Base-by-base conservation (phyloP, 2,329 filamentous ascomycete genomes). In the Myriosclerotinia curreyana region DNA sequence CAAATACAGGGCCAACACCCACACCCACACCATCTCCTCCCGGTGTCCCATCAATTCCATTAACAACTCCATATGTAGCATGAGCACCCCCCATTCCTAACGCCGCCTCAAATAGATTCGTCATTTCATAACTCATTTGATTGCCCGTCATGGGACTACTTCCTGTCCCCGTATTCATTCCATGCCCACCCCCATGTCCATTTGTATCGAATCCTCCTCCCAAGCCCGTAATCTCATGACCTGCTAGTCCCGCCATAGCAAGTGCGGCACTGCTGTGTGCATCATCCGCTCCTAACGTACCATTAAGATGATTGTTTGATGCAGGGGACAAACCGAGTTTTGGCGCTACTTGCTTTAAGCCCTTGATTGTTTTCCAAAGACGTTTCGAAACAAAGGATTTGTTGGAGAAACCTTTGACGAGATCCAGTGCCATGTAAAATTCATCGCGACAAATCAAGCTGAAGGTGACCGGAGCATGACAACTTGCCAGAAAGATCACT, bases 391-490 rank as follows among this genome's bases (percentile, higher is more conserved):
- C 86, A 77, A 84, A 90, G 34, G 86, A 89, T 71, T 87, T 86
- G 38, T 84, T 83, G 4, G 86, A 90, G 63, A 93, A 81, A 62
- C 88, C 87, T 67, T 89, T 87, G 48, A 93, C 84, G 3, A 93
- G 79, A 62, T 91, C 88, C 0, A 93, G 81, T 0, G 87, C 89
- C 81, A 89, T 86, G 77, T 92, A 91, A 72, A 93, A 93, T 74
- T 93, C 90, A 52, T 89, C 85, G 22, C 89, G 82, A 68, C 88
- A 91, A 31, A 81, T 76, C 12, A 82, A 79, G 69, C 86, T 89
- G 74, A 92, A 93, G 34, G 86, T 82, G 0, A 88, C 82, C 0
- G 90, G 89, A 0, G 88, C 88, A 71, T 93, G 90, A 3, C 88
- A 88, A 0, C 88, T 89, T 1, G 89, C 90, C 0, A 93, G 81